A percentile compares a stretch with the other conserved stretches of the same genome.
Conservation (phyloP, 1,139 yeast species). For the Scheffersomyces insectosa region DNA sequence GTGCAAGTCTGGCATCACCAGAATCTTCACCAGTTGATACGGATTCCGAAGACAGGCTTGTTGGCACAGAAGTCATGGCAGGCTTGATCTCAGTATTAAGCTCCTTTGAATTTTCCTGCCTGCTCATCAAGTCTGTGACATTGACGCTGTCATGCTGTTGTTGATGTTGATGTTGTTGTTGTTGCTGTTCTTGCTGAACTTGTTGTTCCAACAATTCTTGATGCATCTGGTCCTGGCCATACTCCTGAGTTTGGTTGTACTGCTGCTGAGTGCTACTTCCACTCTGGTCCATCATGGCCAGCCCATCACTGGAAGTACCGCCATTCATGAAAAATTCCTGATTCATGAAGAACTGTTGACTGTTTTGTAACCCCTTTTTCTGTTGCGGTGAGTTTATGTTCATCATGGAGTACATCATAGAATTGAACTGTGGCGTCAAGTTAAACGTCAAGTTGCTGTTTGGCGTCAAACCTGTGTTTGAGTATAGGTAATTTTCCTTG, state of each 20-base stretch:
- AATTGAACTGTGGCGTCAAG: constrained; percentile 46
- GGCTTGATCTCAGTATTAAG: background rate
- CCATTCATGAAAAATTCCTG: constrained; percentile 31
- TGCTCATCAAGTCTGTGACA: constrained; percentile 20
- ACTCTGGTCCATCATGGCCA: background rate
- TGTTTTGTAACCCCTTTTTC: constrained; percentile 16
- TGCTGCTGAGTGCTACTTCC: background rate
- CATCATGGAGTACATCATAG: constrained; percentile 44
- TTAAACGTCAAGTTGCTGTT: constrained; percentile 26
- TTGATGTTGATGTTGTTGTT: background rate
- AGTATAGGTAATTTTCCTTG: constrained; percentile 31
- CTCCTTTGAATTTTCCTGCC: background rate
- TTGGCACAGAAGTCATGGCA: background rate
- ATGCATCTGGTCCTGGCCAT: background rate
- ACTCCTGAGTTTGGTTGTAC: background rate
- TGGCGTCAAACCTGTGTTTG: constrained; percentile 39
- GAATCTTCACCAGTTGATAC: constrained; percentile 26
- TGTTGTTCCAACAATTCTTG: background rate
- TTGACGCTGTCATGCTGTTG: constrained; percentile 16
- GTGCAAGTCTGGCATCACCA: constrained; percentile 44
- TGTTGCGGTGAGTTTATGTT: constrained; percentile 36
- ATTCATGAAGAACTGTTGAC: constrained; percentile 24
- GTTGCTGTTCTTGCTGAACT: constrained; percentile 1
- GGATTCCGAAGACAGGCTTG: constrained; percentile 1
- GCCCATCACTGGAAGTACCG: constrained; percentile 1